These are phyloP conservation scores for Amanita exitialis DNA, from an alignment of 768 basidiomycete species.

Conservation along the genomic window DNA sequence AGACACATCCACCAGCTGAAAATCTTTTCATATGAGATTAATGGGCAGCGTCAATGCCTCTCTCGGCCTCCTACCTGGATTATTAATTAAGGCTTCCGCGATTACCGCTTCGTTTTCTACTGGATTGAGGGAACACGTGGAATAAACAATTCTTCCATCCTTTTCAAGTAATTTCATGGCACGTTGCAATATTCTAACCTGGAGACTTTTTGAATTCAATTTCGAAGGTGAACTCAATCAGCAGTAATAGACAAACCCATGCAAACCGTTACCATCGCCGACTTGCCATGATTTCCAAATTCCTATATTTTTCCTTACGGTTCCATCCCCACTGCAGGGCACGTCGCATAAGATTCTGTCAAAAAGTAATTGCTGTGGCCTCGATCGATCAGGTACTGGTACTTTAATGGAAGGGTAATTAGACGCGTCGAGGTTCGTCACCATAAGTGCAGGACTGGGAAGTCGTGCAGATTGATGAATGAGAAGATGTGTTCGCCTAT, in stretches of 20 bases:
- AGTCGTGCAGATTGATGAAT: slow-evolving; percentile 96
- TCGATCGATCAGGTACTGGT: slow-evolving; percentile 23
- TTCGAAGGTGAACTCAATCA: not conserved
- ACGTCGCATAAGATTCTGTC: slow-evolving; percentile 96
- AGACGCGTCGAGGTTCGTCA: slow-evolving; percentile 94
- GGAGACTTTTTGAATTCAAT: slow-evolving; percentile 44
- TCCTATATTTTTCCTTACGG: slow-evolving; percentile 85
- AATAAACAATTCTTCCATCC: slow-evolving; percentile 92
- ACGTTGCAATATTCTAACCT: slow-evolving; percentile 84
- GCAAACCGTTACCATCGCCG: slow-evolving; percentile 85
- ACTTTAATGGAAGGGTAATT: slow-evolving; percentile 65
- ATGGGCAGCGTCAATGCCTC: not conserved
- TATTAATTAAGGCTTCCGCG: slow-evolving; percentile 65
- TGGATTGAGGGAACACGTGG: slow-evolving; percentile 95
- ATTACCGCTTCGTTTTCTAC: slow-evolving; percentile 97
- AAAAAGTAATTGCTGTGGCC: slow-evolving; percentile 55
- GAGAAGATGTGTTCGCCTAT: slow-evolving; percentile 89
- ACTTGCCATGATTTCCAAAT: slow-evolving; percentile 94
- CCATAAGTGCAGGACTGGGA: slow-evolving; percentile 85
- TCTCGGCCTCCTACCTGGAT: slow-evolving; percentile 42
- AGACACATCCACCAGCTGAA: slow-evolving; percentile 73
- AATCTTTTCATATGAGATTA: slow-evolving; percentile 32
- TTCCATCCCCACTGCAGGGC: slow-evolving; percentile 96
- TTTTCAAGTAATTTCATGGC: slow-evolving; percentile 82
- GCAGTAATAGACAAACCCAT: slow-evolving; percentile 38